phyloP scores from a whole-genome alignment of 176 grass and related monocot species.

The Hordeum vulgare region MorexV3_pseudomolecules_assembly NC_058518.1:515311797-515312296 shows the following conservation, averaged over 20 bases:
- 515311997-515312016: neutral
- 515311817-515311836: neutral
- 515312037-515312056: neutral
- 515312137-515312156: constrained; percentile 38
- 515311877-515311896: too few species aligned
- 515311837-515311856: neutral
- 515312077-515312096: neutral
- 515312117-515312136: neutral
- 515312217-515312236: constrained; percentile 81
- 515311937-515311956: neutral
- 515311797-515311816: neutral
- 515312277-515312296: constrained; percentile 38
- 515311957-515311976: neutral
- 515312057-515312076: neutral
- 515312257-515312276: constrained; percentile 81
- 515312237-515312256: constrained; percentile 91
- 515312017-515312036: neutral
- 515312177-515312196: constrained; percentile 91
- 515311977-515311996: neutral
- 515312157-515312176: constrained; percentile 87
- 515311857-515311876: neutral
- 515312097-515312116: neutral
- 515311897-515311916: neutral
- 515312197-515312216: constrained; percentile 81
- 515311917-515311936: neutral